phyloP scores from a whole-genome alignment of 768 basidiomycete species.

The Psilocybe tampanensis region DNA sequence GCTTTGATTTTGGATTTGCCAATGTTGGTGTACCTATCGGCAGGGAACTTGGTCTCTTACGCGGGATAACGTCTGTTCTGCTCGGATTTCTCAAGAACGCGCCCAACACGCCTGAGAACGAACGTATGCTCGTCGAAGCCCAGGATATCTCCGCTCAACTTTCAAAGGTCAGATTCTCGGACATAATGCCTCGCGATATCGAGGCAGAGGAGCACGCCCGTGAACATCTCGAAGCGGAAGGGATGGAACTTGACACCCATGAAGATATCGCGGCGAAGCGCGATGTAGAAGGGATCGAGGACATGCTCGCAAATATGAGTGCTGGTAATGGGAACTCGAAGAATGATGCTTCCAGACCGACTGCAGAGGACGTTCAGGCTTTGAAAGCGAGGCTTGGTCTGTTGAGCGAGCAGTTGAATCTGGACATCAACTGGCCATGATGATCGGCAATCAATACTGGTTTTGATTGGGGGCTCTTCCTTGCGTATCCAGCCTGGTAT shows the following conservation, averaged over 20 bases:
- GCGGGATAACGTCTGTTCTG: conserved; percentile 71
- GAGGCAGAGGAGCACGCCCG: conserved; percentile 80
- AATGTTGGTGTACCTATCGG: conserved; percentile 73
- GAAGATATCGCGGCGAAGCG: conserved; percentile 49
- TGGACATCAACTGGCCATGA: conserved; percentile 23
- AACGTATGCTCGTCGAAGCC: conserved; percentile 42
- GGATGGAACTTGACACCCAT: conserved; percentile 36
- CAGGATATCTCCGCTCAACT: conserved; percentile 60
- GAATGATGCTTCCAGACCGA: conserved; percentile 27
- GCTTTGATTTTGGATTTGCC: conserved; percentile 88
- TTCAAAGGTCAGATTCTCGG: conserved; percentile 61
- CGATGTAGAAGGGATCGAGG: conserved; percentile 57
- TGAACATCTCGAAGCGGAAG: conserved; percentile 55
- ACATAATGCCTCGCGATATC: conserved; percentile 73
- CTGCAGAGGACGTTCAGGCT: conserved; percentile 40
- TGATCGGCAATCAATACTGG: background rate
- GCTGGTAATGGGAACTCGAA: conserved; percentile 23
- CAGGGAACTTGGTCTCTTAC: conserved; percentile 72
- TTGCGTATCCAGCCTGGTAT: no score
- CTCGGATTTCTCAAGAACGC: conserved; percentile 54
- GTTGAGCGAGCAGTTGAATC: conserved; percentile 33
- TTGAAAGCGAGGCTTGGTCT: conserved; percentile 38
- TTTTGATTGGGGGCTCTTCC: background rate
- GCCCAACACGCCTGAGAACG: conserved; percentile 2
- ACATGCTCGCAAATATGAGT: conserved; percentile 51